Evolutionary conservation across 345 rosid species (phyloP).

Genomic region (Crucihimalaya himalaica): DNA sequence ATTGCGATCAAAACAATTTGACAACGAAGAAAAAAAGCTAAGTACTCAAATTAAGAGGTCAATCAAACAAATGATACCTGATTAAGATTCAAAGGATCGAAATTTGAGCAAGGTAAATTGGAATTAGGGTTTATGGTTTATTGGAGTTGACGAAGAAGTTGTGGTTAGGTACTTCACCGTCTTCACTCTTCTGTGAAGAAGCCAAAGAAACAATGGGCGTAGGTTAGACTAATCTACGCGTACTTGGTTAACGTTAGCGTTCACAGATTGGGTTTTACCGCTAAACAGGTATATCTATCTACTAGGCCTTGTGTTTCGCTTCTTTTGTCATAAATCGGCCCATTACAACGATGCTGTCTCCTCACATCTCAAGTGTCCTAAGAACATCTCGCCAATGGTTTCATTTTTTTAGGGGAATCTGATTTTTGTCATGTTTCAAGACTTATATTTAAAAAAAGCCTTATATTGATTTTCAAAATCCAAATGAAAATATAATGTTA

Average conservation of each 20-base stretch:
- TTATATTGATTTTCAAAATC: neutral
- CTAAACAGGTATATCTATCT: neutral
- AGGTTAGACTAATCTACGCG: neutral
- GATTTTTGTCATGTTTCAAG: too few relatives aligned
- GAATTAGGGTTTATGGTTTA: constrained; percentile 4
- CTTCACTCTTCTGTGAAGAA: neutral
- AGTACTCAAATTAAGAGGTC: neutral
- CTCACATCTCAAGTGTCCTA: too few relatives aligned
- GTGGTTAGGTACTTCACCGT: neutral
- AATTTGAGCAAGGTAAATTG: neutral
- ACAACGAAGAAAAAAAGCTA: neutral
- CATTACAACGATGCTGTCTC: neutral
- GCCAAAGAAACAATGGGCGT: neutral
- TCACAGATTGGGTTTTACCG: neutral
- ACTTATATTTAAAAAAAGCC: neutral
- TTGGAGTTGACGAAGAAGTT: neutral
- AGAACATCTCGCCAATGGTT: too few relatives aligned
- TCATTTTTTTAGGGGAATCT: too few relatives aligned
- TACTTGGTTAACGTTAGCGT: neutral
- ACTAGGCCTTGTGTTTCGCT: neutral
- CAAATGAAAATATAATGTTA: neutral
- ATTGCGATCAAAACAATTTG: neutral
- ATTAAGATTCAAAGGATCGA: neutral
- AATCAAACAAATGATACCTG: neutral
- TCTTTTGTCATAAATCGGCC: neutral